These are phyloP conservation scores for Sporothrix euskadiensis DNA, from an alignment of 2,329 filamentous ascomycete species.

Conservation along the genomic window DNA sequence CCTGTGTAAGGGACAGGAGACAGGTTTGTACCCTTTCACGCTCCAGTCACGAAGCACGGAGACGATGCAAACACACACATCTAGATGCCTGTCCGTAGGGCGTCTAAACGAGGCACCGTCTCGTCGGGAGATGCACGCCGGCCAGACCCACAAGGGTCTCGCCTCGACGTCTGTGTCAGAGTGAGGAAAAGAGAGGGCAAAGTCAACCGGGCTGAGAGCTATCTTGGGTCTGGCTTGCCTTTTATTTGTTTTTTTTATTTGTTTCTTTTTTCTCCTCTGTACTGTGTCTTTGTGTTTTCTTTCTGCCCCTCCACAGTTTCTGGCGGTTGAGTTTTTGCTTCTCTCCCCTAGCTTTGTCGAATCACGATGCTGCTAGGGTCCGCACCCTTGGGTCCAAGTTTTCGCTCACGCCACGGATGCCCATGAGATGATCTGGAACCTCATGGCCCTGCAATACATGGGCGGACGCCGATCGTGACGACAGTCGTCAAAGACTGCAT, in stretches of 20 bases:
- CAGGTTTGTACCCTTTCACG: neutral
- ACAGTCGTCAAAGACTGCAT: slow-evolving; percentile 9
- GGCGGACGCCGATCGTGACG: neutral
- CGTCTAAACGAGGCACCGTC: neutral
- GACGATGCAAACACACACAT: neutral
- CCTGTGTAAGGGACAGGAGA: slow-evolving; percentile 5
- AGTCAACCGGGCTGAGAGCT: neutral
- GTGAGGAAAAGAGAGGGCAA: neutral
- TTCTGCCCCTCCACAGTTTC: neutral
- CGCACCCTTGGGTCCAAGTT: neutral
- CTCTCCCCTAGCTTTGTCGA: neutral
- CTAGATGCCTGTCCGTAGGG: neutral
- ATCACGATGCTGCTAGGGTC: neutral
- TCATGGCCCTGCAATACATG: neutral
- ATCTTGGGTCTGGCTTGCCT: neutral
- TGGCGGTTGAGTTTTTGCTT: neutral
- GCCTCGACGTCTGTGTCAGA: neutral
- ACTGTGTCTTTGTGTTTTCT: neutral
- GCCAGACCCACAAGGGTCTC: neutral
- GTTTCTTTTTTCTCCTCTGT: too few species aligned
- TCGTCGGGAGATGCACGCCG: slow-evolving; percentile 21
- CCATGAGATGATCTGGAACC: slow-evolving; percentile 16
- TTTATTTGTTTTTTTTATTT: neutral
- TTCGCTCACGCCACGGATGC: neutral
- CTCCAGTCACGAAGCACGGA: neutral